These are phyloP conservation scores for Tilletia indica DNA, from an alignment of 1,284 basidiomycete genomes.

Conservation along the genomic window DNA sequence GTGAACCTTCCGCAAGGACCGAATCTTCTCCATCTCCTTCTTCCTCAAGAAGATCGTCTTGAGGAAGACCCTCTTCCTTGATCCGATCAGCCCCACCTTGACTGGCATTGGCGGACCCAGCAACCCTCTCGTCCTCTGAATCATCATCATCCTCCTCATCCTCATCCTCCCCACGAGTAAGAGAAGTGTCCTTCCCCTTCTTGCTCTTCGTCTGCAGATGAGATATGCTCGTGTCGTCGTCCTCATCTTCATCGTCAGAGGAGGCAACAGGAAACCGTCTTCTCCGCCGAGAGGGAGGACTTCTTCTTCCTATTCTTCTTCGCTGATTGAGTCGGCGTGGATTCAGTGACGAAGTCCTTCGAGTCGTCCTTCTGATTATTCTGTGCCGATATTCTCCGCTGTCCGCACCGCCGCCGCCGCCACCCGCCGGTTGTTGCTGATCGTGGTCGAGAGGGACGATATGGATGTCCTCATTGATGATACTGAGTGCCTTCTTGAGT, in stretches of 20 bases:
- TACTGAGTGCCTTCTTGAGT: slow-evolving; percentile 21
- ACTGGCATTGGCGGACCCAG: slow-evolving; percentile 1
- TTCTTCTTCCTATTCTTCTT: no score
- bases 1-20: not conserved
- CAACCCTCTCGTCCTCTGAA: not conserved
- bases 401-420: not conserved
- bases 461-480: slow-evolving; percentile 20
- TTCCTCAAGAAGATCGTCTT: not conserved
- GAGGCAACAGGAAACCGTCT: no score
- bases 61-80: not conserved
- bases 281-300: no score
- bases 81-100: not conserved
- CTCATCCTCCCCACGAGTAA: not conserved
- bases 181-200: not conserved
- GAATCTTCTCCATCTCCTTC: not conserved
- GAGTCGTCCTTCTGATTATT: not conserved
- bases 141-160: not conserved
- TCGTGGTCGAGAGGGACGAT: not conserved
- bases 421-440: not conserved
- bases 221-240: not conserved
- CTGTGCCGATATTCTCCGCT: not conserved
- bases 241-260: not conserved
- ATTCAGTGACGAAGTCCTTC: no score
- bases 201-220: not conserved
- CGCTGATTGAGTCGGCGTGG: no score